Evolutionary conservation across 345 rosid species (phyloP), one percentile per base, ranked within the genome.

Genomic region (Arabis hirsuta): DNA sequence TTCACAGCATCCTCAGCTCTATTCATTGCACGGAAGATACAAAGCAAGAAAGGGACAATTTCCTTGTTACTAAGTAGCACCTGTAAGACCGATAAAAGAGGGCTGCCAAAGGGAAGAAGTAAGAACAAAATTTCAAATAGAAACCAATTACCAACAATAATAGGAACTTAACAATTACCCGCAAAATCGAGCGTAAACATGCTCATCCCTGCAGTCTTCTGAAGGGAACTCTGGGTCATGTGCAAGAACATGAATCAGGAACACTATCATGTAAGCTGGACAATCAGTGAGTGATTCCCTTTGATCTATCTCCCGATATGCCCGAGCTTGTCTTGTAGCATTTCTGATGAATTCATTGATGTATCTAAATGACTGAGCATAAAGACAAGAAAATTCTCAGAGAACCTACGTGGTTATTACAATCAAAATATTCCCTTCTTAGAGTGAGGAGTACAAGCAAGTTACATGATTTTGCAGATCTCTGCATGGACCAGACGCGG

Each of bases 1-100:
- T 89, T 87, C 70, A 81, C 74, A 56, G 89, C 93, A 87, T 94
- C 98, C 75, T 87, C 87, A 12, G 98, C 92, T 82, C 78, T 88
- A 84, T 78, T 88, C 62, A 94, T 85, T 29, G 97, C 98, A 73
- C 84, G 85, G 68, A 91, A 84, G 47, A 89, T 78, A 73, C 77
- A 73, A 68, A 73, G 71, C 82, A 94, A 71, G 71, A 73, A 76
- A n/a, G 80, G 65, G 76, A 65, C 81, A 56, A 84, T 72, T 59
- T 86, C 85, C 36, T 80, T 55, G 79, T 81, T 65, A 73, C 77
- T 79, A 52, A 88, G 66, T 76, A 87, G 84, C 48, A 81, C 82
- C 64, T 72, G 81, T 45, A 94, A 58, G 78, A 80, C 68, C 9
- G 73, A 82, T 77, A 94, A 85, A 58, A 94, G 79, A 53, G 97